Base-by-base conservation (phyloP, 495 filamentous ascomycete genomes). In the Neurospora sp. region DNA sequence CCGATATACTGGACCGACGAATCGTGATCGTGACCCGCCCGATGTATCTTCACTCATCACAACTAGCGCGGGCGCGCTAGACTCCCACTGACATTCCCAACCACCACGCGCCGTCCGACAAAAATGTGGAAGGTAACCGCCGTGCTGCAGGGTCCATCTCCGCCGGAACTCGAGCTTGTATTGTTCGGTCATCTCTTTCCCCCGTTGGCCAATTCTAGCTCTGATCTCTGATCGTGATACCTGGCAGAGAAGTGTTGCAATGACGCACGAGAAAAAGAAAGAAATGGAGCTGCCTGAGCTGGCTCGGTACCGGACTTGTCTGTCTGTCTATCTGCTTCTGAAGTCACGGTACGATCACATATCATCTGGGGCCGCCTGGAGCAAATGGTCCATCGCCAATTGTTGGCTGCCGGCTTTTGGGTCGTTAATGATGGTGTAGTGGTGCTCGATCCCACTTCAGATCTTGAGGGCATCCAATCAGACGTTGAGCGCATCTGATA, bases 21-120 rank as follows among this genome's bases (percentile, higher is more conserved):
- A 70, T 76, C 39, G 74, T 71, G 18, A 20, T 18, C 39, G 42
- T 65, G 27, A 35, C 14, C 53, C 53, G 53, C 53, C 27, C 70
- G 70, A 37, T 71, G 9, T 14, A 39, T 71, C 44, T 10, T 68
- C 70, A 20, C 42, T 38, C 27, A 65, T 27, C 48, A 69, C n/a
- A n/a, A n/a, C 73, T 59, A 48, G 74, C 69, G 71, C 48, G 69
- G 69, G 73, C 77, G 71, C 74, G 77, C 77, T 75, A 78, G 22
- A 59, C 11, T 59, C 48, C 44, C 44, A 20, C 3, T 48, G 14
- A 65, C 27, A 71, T 35, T 76, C 40, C 48, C 69, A 39, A 41
- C 73, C 72, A 69, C 73, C 73, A 75, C 79, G 76, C 79, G 79
- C 68, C 77, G 77, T 80, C 79, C 27, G 53, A 16, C 1, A 6